Conservation (phyloP, 2,329 filamentous ascomycete species). For the Ceratocystis variospora region DNA sequence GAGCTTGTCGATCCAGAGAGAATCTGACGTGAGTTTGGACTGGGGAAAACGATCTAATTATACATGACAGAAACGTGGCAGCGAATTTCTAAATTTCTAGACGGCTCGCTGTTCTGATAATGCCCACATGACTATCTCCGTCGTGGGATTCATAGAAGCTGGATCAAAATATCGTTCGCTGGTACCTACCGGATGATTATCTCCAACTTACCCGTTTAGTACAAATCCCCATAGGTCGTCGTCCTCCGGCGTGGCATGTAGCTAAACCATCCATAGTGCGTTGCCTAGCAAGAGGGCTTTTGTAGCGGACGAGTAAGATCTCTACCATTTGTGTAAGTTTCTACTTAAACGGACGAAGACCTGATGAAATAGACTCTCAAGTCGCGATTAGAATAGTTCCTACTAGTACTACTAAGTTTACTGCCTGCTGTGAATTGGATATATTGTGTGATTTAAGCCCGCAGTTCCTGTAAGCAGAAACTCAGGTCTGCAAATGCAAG, state of each 20-base stretch:
- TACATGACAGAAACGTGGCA: background rate
- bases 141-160: background rate
- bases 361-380: too few relatives aligned
- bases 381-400: too few relatives aligned
- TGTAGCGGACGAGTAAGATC: background rate
- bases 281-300: background rate
- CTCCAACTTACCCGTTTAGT: background rate
- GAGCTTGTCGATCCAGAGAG: background rate
- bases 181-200: background rate
- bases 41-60: conserved; percentile 1
- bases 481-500: too few relatives aligned
- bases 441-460: too few relatives aligned
- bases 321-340: background rate
- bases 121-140: background rate
- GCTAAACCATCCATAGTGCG: background rate
- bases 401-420: too few relatives aligned
- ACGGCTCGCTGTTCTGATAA: background rate
- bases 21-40: background rate
- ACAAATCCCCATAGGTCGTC: background rate
- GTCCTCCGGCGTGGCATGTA: background rate
- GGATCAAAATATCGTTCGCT: background rate
- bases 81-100: background rate
- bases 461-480: too few relatives aligned
- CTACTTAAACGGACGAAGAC: background rate
- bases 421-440: too few relatives aligned